These are phyloP conservation scores for Inga oerstediana DNA, from an alignment of 306 rosid species.

Conservation along the genomic window DNA sequence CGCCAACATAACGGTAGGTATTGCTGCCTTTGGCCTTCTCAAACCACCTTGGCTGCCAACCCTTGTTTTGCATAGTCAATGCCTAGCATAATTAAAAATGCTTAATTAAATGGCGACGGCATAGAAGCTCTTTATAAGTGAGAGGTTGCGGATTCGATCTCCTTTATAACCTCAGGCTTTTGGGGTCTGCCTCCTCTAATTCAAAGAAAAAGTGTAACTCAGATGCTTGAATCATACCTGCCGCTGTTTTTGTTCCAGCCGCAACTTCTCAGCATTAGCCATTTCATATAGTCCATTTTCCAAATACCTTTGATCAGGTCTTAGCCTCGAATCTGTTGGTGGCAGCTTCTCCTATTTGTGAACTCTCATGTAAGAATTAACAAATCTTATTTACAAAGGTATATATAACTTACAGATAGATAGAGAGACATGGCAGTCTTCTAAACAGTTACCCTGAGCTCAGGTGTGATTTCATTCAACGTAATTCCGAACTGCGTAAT, in stretches of 20 bases:
- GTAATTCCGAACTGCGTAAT: conserved; percentile 80
- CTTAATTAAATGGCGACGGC: too few relatives aligned
- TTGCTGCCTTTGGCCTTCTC: conserved; percentile 63
- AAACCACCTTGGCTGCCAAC: conserved; percentile 98
- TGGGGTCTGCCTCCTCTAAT: too few relatives aligned
- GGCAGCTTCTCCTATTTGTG: conserved; percentile 81
- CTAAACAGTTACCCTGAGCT: conserved; percentile 58
- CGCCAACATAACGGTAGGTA: conserved; percentile 68
- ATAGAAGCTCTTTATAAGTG: too few relatives aligned
- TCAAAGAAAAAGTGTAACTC: background rate
- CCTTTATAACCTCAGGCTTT: too few relatives aligned
- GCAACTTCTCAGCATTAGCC: conserved; percentile 83
- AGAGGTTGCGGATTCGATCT: too few relatives aligned
- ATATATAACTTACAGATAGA: background rate
- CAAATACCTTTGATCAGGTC: conserved; percentile 92
- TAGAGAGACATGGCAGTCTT: background rate
- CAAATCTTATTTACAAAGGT: background rate
- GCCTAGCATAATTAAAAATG: conserved; percentile 52
- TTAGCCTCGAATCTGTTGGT: conserved; percentile 95
- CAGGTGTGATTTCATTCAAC: conserved; percentile 78
- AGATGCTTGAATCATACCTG: conserved; percentile 53
- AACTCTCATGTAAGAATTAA: conserved; percentile 31
- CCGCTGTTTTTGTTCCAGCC: conserved; percentile 88
- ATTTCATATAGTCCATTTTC: conserved; percentile 84
- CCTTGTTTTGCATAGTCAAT: conserved; percentile 82